These are phyloP conservation scores for Chrysoporthe austroafricana DNA, from an alignment of 2,329 filamentous ascomycete genomes.

Conservation along the genomic window DNA sequence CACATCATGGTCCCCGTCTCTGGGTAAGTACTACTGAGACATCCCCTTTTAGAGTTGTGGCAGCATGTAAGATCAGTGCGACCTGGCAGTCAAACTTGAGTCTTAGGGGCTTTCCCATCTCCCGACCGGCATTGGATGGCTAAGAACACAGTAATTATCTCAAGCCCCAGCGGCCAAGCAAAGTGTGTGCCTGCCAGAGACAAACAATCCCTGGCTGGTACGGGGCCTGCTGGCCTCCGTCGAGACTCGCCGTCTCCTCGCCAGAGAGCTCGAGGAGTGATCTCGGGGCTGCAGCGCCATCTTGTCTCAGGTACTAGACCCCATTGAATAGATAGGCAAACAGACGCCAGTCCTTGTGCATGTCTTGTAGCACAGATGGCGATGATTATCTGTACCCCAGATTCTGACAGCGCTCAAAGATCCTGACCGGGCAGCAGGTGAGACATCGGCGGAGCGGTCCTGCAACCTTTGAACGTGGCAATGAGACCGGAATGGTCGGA, in stretches of 20 bases:
- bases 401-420: not conserved
- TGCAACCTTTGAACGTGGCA: not conserved
- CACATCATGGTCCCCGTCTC: not conserved
- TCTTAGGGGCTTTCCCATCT: not conserved
- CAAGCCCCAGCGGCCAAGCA: not conserved
- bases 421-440: not conserved
- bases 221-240: not conserved
- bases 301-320: not conserved
- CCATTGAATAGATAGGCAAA: not conserved
- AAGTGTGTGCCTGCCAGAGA: not conserved
- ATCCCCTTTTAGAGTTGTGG: not conserved
- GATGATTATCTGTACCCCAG: not conserved
- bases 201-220: not conserved
- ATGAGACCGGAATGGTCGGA: not conserved
- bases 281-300: not conserved
- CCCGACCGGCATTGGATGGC: not conserved
- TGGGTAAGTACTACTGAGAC: slow-evolving; percentile 4
- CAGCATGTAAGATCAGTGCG: not conserved
- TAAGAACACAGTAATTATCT: not conserved
- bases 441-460: not conserved
- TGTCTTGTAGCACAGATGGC: not conserved
- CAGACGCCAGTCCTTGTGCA: not conserved
- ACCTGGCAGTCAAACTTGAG: not conserved
- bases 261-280: not conserved
- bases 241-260: not conserved